A percentile compares a stretch with the other conserved stretches of the same genome.
Evolutionary conservation across 768 basidiomycete species (phyloP).

Genomic region (Pleurotus platypus): DNA sequence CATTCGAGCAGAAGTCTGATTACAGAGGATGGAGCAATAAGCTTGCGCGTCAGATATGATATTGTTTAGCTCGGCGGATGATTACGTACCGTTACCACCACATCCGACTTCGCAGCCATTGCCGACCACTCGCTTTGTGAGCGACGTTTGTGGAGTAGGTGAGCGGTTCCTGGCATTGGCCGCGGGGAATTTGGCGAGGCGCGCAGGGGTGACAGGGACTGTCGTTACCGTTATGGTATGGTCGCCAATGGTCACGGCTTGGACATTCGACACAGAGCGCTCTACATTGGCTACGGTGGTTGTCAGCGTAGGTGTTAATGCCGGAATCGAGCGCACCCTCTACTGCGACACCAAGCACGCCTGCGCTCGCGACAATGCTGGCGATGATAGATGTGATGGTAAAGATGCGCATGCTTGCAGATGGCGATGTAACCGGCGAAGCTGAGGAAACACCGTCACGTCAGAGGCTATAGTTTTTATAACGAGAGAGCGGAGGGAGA

Average conservation of each 20-base stretch:
- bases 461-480: no score
- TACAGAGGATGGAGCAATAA: neutral
- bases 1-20: conserved; percentile 5
- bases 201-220: neutral
- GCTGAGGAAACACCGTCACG: no score
- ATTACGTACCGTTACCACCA: neutral
- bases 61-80: neutral
- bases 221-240: neutral
- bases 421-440: no score
- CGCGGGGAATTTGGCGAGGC: neutral
- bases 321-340: no score
- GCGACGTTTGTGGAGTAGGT: neutral
- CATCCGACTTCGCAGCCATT: neutral
- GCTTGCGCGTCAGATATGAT: neutral
- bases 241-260: neutral
- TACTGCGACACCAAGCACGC: no score
- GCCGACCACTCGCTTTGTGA: neutral
- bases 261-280: neutral
- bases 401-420: no score
- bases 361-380: no score
- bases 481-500: no score
- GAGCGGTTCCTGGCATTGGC: neutral
- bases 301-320: no score
- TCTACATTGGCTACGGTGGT: no score
- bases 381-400: no score